Base-by-base conservation (phyloP, 371 early-diverging fungal species). In the Actinomucor elegans region DNA sequence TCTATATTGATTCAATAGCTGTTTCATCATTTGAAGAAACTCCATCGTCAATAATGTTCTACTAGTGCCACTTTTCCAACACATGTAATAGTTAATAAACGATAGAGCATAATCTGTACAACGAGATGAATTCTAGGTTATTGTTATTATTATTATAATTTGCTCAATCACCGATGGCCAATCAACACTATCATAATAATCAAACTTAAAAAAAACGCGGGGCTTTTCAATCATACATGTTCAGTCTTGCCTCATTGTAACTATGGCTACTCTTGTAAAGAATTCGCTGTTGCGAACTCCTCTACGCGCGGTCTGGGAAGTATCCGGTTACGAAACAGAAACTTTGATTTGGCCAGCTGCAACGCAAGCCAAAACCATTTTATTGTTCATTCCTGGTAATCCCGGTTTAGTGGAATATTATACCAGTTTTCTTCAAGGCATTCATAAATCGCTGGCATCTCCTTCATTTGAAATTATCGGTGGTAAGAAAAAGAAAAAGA, bases 391-490 rank as follows among this genome's bases (percentile, higher is more conserved):
- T 48, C 80, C 80, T 29, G 90, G 89, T 4, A 89, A 89, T 68
- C 89, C 89, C 4, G 91, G 91, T 10, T 46, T 89, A 28, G 75
- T 85, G 29, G 83, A 86, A 35, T 91, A 87, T 64, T 91, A 91
- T 51, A 78, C 66, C 5, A 65, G 67, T 2, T 91, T 88, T 55
- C 74, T 85, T 38, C 67, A 78, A 45, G 64, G 60, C 7, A 69
- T 86, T 45, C 64, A 83, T 29, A 48, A 67, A 57, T 21, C 60
- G 35, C 44, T 69, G 11, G 45, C 41, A 3, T 35, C 53, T 8
- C 40, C 57, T 14, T 51, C 58, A 42, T 62, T 83, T 14, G 82
- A 83, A 27, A 79, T 85, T 26, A 67, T 77, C 63, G 84, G 76
- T 53, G 81, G 84, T 75, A 73, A 57, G 11, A n/a, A 28, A 31